Evolutionary conservation across 768 basidiomycete species (phyloP).

Genomic region (Udeniomyces megalosporus): DNA sequence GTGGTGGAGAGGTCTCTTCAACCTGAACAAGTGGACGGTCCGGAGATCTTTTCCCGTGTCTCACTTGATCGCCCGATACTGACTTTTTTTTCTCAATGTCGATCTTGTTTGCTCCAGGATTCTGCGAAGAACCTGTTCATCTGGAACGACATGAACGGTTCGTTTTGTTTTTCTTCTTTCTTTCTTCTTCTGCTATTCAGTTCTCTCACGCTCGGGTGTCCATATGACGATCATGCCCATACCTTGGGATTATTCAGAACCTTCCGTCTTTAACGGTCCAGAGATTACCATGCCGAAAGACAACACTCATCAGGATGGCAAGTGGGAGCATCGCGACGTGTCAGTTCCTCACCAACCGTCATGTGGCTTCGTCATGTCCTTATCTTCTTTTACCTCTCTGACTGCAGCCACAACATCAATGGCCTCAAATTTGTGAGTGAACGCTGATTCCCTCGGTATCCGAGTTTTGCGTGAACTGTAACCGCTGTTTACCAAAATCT

Average conservation of each 20-base stretch:
- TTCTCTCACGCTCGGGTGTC: background rate
- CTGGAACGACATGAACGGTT: constrained; percentile 97
- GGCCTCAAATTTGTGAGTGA: constrained; percentile 59
- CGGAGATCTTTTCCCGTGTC: too few relatives aligned
- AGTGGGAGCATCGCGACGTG: constrained; percentile 91
- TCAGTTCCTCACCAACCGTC: background rate
- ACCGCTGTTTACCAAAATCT: too few relatives aligned
- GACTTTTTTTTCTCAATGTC: background rate
- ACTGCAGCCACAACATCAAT: constrained; percentile 63
- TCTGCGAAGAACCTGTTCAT: constrained; percentile 70
- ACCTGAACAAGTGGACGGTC: constrained; percentile 34
- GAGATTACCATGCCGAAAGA: constrained; percentile 74
- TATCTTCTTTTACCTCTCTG: background rate
- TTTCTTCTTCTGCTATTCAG: background rate
- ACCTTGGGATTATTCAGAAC: constrained; percentile 40
- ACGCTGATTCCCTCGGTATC: too few relatives aligned
- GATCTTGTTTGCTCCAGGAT: constrained; percentile 21
- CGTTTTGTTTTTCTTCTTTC: too few relatives aligned
- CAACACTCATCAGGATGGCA: constrained; percentile 64
- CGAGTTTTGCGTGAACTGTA: too few relatives aligned
- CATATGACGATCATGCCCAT: background rate
- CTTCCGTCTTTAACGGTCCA: constrained; percentile 95
- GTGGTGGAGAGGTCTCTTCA: constrained; percentile 81
- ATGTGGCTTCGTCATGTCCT: background rate
- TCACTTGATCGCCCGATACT: background rate